Base-by-base conservation (phyloP, 1,139 yeast genomes). In the Spathaspora sp. region DNA sequence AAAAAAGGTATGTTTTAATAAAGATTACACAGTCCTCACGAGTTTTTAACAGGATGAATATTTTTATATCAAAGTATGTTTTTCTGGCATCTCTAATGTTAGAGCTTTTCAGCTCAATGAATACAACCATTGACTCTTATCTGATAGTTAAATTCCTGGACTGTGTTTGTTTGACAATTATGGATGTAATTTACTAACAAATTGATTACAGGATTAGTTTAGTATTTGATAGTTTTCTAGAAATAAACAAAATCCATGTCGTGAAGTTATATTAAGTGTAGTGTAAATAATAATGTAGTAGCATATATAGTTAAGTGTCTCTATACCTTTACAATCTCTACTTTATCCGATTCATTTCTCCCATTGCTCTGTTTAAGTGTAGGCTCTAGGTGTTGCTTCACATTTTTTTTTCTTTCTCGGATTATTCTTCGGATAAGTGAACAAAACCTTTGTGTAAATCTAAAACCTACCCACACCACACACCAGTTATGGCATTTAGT, bases 71-170 rank as follows among this genome's bases (percentile, higher is more conserved):
- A 51, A 44, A 47, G 57, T 68, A 70, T 72, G 78, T 80, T 80
- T 79, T 79, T 80, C 85, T 80, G 85, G 84, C 85, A 80, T 80
- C 84, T 80, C 84, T 80, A 80, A 79, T 80, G 81, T 79, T 79
- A 80, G 84, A 64, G 78, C 80, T 69, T 61, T 59, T 60, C 66
- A 65, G 80, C 74, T 77, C 83, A 70, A 76, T 79, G 84, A 79
- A 68, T 80, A 72, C 78, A 79, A 77, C 78, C 65, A 56, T 74
- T 71, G 79, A 75, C 78, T 63, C 67, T 57, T 68, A 74, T 76
- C 82, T 76, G 81, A 77, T 67, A 42, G 24, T 38, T 38, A 24
- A 24, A 39, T n/a, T n/a, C 16, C 36, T 13, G 36, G 36, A 4
- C 13, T 31, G 10, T 13, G 9, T 31, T 13, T 17, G 4, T 31